Percentiles rank a stretch among this genome's conserved stretches.
Evolutionary conservation across 805 yeast species (phyloP).

Genomic region (Cephaloascus albidus): DNA sequence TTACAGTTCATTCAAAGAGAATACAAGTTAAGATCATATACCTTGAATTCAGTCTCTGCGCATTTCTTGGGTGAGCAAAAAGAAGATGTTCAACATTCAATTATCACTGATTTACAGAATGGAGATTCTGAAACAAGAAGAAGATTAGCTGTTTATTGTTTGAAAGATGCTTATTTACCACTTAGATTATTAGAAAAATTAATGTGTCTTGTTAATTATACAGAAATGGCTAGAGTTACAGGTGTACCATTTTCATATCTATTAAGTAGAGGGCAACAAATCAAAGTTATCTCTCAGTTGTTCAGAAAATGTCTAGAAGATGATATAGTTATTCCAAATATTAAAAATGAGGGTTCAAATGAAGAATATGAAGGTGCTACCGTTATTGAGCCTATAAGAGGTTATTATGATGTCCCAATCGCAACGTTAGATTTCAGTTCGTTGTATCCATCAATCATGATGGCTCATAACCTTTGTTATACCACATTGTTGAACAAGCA

Average conservation of each 20-base stretch:
- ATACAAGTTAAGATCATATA: constrained; percentile 87
- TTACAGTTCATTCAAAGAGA: constrained; percentile 92
- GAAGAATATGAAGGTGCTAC: constrained; percentile 99
- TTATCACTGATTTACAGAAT: constrained; percentile 88
- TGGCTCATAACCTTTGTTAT: constrained; percentile 97
- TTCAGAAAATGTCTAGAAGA: constrained; percentile 86
- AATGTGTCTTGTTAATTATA: constrained; percentile 94
- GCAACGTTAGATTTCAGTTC: constrained; percentile 98
- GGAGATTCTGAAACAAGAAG: constrained; percentile 90
- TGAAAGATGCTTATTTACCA: constrained; percentile 93
- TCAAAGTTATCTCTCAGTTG: constrained; percentile 91
- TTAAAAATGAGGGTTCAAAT: constrained; percentile 68
- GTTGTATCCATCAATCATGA: constrained; percentile 95
- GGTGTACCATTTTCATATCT: constrained; percentile 95
- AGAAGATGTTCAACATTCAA: constrained; percentile 96
- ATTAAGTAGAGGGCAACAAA: constrained; percentile 91
- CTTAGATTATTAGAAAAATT: constrained; percentile 79
- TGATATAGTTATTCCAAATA: constrained; percentile 84
- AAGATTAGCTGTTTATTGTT: constrained; percentile 91
- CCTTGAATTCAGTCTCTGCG: constrained; percentile 91
- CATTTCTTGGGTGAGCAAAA: constrained; percentile 91
- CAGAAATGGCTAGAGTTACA: constrained; percentile 99
- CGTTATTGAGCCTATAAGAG: constrained; percentile 92
- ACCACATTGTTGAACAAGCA: constrained; percentile 73
- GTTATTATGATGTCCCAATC: constrained; percentile 94